phyloP scores from a whole-genome alignment of 1,284 basidiomycete species.

The Ceratobasidium sp. region DNA sequence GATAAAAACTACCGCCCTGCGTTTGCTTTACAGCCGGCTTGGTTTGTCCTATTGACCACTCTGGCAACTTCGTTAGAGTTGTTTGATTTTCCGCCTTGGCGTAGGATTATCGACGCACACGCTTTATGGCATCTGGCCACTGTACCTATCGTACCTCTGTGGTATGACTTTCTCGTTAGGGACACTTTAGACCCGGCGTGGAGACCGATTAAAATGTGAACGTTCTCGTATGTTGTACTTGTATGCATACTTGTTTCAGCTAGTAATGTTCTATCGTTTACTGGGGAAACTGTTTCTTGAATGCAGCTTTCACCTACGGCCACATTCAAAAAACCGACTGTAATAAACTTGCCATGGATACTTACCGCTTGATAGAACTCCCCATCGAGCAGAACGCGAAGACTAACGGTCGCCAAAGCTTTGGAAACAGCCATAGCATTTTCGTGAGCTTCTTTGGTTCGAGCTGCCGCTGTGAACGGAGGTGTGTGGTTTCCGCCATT shows the following conservation, averaged over 20 bases:
- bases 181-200: conserved; percentile 70
- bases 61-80: conserved; percentile 86
- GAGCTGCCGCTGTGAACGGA: conserved; percentile 72
- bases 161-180: conserved; percentile 85
- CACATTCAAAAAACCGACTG: background rate
- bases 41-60: conserved; percentile 79
- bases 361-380: conserved; percentile 70
- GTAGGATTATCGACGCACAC: conserved; percentile 89
- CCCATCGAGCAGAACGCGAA: conserved; percentile 70
- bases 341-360: background rate
- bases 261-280: background rate
- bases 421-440: conserved; percentile 70
- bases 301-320: conserved; percentile 28
- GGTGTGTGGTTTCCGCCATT: conserved; percentile 77
- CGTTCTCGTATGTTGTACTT: background rate
- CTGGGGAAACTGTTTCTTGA: conserved; percentile 14
- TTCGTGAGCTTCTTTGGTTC: conserved; percentile 71
- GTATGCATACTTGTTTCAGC: background rate
- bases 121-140: conserved; percentile 94
- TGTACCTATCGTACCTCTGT: conserved; percentile 79
- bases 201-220: conserved; percentile 39
- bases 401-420: conserved; percentile 70
- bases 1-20: conserved; percentile 65
- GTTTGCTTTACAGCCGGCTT: conserved; percentile 67
- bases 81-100: conserved; percentile 90